Percentiles rank a stretch among this genome's conserved stretches.
phyloP scores from a whole-genome alignment of 202 grass and related monocot genomes.

The Carex arenaria region DNA sequence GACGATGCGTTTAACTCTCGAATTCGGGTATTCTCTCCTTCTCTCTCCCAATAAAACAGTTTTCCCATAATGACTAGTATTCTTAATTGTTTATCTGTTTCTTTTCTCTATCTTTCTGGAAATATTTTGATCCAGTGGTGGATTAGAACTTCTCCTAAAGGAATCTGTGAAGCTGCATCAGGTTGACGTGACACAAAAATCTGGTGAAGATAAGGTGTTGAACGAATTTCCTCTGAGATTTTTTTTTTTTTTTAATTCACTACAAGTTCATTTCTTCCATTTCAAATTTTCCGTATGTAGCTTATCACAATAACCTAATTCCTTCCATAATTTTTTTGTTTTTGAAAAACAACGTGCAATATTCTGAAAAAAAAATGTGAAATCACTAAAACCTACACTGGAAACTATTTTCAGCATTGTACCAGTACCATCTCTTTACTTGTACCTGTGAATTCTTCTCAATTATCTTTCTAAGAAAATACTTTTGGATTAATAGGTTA shows the following conservation, averaged over 20 bases:
- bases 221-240: slow-evolving; percentile 3
- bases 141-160: slow-evolving; percentile 74
- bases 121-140: slow-evolving; percentile 48
- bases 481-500: slow-evolving; percentile 23
- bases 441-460: background rate
- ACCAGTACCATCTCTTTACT: too few relatives aligned
- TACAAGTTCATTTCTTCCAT: background rate
- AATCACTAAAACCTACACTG: too few relatives aligned
- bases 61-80: background rate
- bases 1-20: slow-evolving; percentile 73
- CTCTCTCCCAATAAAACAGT: background rate
- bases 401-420: too few relatives aligned
- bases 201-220: slow-evolving; percentile 43
- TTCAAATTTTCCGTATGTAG: background rate
- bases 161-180: slow-evolving; percentile 69
- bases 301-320: background rate
- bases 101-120: background rate
- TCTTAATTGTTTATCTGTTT: background rate
- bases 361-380: too few relatives aligned
- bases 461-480: background rate
- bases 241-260: too few relatives aligned
- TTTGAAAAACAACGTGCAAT: too few relatives aligned
- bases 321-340: too few relatives aligned
- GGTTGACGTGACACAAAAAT: slow-evolving; percentile 48
- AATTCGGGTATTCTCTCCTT: slow-evolving; percentile 57